A percentile compares a stretch with the other conserved stretches of the same genome.
Conservation (phyloP, 106 monocot species). For the Hemerocallis citrina region DNA sequence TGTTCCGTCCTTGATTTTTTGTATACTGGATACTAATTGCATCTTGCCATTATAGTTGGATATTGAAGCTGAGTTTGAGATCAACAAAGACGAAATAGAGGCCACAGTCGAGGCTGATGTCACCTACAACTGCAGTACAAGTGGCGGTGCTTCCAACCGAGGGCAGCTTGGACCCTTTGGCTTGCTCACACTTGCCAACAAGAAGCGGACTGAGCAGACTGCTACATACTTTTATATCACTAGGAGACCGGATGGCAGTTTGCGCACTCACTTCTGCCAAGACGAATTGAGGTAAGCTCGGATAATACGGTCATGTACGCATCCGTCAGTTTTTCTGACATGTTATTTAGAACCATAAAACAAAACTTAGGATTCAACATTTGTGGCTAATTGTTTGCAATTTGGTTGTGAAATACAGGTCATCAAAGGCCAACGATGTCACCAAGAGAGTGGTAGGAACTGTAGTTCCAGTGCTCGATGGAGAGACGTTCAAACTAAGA, state of each 20-base stretch:
- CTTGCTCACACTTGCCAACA: conserved; percentile 46
- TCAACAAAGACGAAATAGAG: conserved; percentile 14
- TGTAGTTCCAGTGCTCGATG: conserved; percentile 59
- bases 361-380: not conserved
- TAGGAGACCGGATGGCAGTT: conserved; percentile 17
- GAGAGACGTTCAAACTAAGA: conserved; percentile 54
- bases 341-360: not conserved
- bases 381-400: not conserved
- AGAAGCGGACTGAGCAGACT: conserved; percentile 33
- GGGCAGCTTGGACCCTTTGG: conserved; percentile 60
- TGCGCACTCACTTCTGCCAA: conserved; percentile 58
- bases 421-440: conserved; percentile 55
- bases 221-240: conserved; percentile 59
- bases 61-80: conserved; percentile 41
- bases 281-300: conserved; percentile 41
- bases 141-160: conserved; percentile 32
- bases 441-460: conserved; percentile 62
- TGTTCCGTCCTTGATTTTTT: no score
- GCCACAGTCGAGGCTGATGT: conserved; percentile 26
- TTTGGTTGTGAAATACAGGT: conserved; percentile 25
- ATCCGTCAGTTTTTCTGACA: not conserved
- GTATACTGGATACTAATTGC: no score
- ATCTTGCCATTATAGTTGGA: not conserved
- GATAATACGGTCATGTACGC: no score
- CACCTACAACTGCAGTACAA: conserved; percentile 56